Conservation (phyloP, 495 filamentous ascomycete species). For the Bacidia gigantensis region DNA sequence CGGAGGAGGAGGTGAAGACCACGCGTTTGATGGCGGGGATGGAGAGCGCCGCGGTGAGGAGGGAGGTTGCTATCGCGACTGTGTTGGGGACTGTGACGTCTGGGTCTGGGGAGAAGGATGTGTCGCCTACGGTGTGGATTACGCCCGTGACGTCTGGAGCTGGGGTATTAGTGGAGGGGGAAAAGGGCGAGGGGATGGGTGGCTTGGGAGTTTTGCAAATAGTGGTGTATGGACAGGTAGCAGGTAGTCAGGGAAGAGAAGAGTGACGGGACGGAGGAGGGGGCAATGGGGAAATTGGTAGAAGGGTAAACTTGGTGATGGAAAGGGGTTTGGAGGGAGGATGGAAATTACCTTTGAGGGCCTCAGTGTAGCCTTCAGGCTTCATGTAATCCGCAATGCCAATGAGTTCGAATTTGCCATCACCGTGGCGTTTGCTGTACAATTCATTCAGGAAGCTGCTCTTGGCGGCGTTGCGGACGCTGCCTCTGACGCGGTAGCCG, state of each 20-base stretch:
- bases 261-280: no score
- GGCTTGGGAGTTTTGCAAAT: no score
- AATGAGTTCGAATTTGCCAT: constrained; percentile 25
- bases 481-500: constrained; percentile 40
- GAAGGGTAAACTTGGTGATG: no score
- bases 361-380: constrained; percentile 27
- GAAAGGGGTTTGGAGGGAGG: no score
- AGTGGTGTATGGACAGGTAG: no score
- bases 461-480: constrained; percentile 30
- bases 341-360: constrained; percentile 24
- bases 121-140: constrained; percentile 32
- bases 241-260: no score
- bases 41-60: constrained; percentile 31
- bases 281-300: no score
- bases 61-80: constrained; percentile 25
- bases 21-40: constrained; percentile 33
- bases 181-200: not conserved
- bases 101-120: constrained; percentile 28
- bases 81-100: constrained; percentile 30
- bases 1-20: constrained; percentile 38
- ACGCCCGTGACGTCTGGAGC: constrained; percentile 21
- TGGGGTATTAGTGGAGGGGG: not conserved
- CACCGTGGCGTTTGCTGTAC: constrained; percentile 30
- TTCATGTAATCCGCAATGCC: constrained; percentile 27
- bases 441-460: constrained; percentile 27